Evolutionary conservation across 345 rosid genomes (phyloP).

Genomic region (Eucalyptus camaldulensis): DNA sequence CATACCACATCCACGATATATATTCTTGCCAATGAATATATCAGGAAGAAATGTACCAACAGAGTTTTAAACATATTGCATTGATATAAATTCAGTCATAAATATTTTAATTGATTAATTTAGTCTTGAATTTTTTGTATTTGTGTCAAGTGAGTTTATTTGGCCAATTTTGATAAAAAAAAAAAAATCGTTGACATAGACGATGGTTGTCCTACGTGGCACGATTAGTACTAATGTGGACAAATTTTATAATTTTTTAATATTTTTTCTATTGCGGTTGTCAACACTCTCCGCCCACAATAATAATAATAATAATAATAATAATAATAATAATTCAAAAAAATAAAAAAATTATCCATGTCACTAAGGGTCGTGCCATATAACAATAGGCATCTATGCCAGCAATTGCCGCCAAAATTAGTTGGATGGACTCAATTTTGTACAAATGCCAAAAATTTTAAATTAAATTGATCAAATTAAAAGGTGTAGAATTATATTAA

Average conservation of each 20-base stretch:
- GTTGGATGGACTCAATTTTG: accelerated
- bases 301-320: no score
- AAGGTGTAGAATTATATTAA: no score
- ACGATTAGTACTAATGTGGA: accelerated
- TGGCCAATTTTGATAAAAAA: accelerated
- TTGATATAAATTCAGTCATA: accelerated
- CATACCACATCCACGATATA: not conserved
- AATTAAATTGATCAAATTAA: accelerated
- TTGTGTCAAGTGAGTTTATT: no score
- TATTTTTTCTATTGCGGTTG: accelerated
- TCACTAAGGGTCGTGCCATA: accelerated
- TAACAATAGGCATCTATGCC: no score
- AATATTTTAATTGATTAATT: no score
- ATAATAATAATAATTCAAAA: no score
- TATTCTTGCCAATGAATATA: accelerated
- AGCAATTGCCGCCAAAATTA: accelerated
- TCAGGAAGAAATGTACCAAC: accelerated
- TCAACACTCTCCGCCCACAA: no score
- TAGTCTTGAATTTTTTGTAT: accelerated
- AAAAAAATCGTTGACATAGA: accelerated
- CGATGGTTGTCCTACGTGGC: accelerated
- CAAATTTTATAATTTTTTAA: no score
- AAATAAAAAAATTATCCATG: accelerated
- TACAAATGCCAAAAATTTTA: accelerated
- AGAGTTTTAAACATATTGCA: no score